Base-by-base conservation (phyloP, 2,329 filamentous ascomycete genomes). In the Ceratocystiopsis minuta region DNA sequence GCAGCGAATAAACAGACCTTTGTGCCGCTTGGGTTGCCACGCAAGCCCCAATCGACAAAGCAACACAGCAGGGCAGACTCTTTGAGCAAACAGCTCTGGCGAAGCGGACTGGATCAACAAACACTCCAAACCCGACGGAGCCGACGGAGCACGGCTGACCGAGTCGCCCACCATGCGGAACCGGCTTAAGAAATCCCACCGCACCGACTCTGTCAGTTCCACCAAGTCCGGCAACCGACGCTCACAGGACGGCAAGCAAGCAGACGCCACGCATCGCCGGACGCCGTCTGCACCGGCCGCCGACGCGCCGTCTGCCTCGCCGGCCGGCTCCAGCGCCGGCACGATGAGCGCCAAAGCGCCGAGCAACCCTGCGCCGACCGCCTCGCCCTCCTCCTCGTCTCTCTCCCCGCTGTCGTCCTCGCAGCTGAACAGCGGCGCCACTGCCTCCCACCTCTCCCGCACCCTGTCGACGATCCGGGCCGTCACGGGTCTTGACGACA, bases 401-500 rank as follows among this genome's bases (percentile, higher is more conserved):
- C 24, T 28, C 6, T 28, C 24, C 11, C 24, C 24, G 24, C 24
- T 28, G 24, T 28, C 24, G 6, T 17, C 42, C 28, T 18, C 52
- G 50, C 46, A 53, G 37, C 43, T 41, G 17, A 48, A 45, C 39
- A 45, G 44, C 43, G 41, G 9, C 32, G 14, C 17, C 3, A 13
- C 12, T 17, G 14, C 44, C 36, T 40, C 47, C 32, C 49, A 49
- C 39, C 53, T 57, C 36, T 51, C 51, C 44, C 55, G 58, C 41
- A 60, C 57, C 47, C 53, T 58, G 42, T 60, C 62, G 50, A 73
- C 70, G 28, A 75, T 76, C 46, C 68, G 72, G 47, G 65, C 68
- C 42, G 71, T 76, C 34, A 61, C 64, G 34, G 73, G 67, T 57
- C 65, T 67, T 53, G 70, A 75, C 53, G 63, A 56, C 39, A 49